Evolutionary conservation across 1,284 basidiomycete genomes (phyloP), one percentile per base, ranked within the genome.

Genomic region (Apiotrichum montevideense): DNA sequence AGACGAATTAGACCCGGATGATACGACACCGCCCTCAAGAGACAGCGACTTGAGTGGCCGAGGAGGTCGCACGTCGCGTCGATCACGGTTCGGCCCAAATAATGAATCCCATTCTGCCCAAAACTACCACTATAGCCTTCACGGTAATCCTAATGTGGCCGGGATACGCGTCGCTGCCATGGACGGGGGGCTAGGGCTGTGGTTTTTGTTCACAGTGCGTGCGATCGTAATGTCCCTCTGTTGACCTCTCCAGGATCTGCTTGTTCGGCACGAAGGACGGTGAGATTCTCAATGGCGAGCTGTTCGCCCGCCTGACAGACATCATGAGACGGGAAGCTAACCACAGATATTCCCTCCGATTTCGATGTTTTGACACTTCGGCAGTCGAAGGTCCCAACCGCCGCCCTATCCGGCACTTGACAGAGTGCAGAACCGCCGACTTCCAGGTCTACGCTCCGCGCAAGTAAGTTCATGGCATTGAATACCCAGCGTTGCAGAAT

Each of bases 131-230:
- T 4, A 61, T 6, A 75, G 73, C 52, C 56, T 75, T 2, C 71
- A 64, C 54, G 73, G 73, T 4, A 66, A 55, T 53, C 52, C 72
- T 11, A 69, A 75, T 58, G 68, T 74, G 3, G 56, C 68, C 3
- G 70, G 62, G 0, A 65, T 71, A 2, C 66, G 64, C 14, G 68
- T 74, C 1, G 55, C 64, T 1, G 68, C 66, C 5, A 62, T 63
- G 33, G 69, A 68, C 42, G 70, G 71, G 2, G 65, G 63, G 6
- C 46, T 66, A 43, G 71, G 71, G 2, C 42, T 71, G 5, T 75
- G 73, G 73, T 75, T 75, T 50, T 46, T 73, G 2, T 75, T 75
- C 57, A 71, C 69, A 1, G 73, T 75, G 40, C 62, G 71, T 39
- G 37, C 7, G 37, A 13, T 7, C 37, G 13, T 21, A 8, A 37